These are phyloP conservation scores for Xylariaceae sp. DNA, from an alignment of 2,329 filamentous ascomycete species.

Conservation along the genomic window DNA sequence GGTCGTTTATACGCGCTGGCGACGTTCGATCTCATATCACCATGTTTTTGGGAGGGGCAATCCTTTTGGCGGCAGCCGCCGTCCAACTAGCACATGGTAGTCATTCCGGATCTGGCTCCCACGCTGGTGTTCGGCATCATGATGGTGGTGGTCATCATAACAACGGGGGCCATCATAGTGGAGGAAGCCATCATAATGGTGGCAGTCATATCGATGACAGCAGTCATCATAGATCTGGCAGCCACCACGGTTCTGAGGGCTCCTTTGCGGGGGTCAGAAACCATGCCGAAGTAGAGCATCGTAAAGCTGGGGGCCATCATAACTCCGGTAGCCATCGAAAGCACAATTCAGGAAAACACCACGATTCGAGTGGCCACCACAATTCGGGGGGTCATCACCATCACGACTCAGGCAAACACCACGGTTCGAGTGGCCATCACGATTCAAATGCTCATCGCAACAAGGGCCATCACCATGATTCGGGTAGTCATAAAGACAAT, in stretches of 20 bases:
- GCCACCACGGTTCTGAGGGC: not conserved
- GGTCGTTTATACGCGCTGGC: not conserved
- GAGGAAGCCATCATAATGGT: no score
- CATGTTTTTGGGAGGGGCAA: constrained; percentile 4
- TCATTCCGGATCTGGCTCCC: not conserved
- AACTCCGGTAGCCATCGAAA: not conserved
- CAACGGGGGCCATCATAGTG: not conserved
- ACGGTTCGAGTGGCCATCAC: not conserved
- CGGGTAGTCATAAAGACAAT: not conserved
- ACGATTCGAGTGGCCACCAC: not conserved
- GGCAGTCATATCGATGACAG: no score
- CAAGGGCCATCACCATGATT: not conserved
- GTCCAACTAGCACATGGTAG: not conserved
- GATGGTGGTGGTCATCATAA: not conserved
- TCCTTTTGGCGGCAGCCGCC: not conserved
- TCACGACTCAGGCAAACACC: not conserved
- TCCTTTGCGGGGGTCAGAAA: not conserved
- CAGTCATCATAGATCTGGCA: not conserved
- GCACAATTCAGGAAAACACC: not conserved
- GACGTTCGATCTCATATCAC: not conserved
- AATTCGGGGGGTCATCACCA: not conserved
- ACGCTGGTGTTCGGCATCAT: not conserved
- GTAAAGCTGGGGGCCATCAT: not conserved
- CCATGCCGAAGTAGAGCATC: not conserved
- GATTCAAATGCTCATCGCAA: not conserved